phyloP scores from a whole-genome alignment of 2,329 filamentous ascomycete species.

The Fusarium camptoceras region DNA sequence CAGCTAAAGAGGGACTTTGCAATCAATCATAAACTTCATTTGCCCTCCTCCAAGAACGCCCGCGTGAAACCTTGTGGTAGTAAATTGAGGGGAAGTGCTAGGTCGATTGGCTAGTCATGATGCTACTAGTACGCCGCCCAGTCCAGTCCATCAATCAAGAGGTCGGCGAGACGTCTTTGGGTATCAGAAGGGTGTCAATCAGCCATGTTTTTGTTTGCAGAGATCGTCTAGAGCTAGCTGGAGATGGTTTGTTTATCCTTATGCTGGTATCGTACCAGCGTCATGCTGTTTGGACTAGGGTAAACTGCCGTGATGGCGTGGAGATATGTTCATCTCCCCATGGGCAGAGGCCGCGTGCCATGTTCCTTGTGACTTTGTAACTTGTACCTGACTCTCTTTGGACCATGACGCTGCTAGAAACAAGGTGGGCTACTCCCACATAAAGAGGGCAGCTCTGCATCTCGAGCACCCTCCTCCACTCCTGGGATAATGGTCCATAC shows the following conservation, averaged over 20 bases:
- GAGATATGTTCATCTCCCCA: conserved; percentile 30
- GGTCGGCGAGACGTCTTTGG: conserved; percentile 25
- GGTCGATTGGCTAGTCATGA: conserved; percentile 29
- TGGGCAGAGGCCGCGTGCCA: conserved; percentile 33
- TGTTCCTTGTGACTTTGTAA: conserved; percentile 36
- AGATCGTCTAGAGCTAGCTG: conserved; percentile 16
- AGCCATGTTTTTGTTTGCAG: conserved; percentile 14
- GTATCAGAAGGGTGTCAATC: conserved; percentile 37
- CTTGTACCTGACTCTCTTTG: conserved; percentile 30
- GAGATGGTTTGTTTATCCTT: background rate
- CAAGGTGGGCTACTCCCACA: conserved; percentile 39
- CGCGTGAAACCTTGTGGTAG: conserved; percentile 46
- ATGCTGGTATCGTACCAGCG: conserved; percentile 43
- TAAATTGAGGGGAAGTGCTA: conserved; percentile 41
- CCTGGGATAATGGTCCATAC: conserved; percentile 8
- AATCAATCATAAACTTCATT: conserved; percentile 20
- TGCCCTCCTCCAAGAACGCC: conserved; percentile 15
- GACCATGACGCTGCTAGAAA: conserved; percentile 26
- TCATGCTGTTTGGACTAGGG: conserved; percentile 33
- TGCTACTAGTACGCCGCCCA: conserved; percentile 8
- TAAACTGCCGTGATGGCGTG: conserved; percentile 35
- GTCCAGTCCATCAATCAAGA: conserved; percentile 16
- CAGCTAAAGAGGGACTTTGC: conserved; percentile 10
- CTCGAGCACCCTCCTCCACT: conserved; percentile 25
- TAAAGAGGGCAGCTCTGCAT: conserved; percentile 41